Evolutionary conservation across 2,329 filamentous ascomycete species (phyloP).

Genomic region (Botryosphaeria dothidea): DNA sequence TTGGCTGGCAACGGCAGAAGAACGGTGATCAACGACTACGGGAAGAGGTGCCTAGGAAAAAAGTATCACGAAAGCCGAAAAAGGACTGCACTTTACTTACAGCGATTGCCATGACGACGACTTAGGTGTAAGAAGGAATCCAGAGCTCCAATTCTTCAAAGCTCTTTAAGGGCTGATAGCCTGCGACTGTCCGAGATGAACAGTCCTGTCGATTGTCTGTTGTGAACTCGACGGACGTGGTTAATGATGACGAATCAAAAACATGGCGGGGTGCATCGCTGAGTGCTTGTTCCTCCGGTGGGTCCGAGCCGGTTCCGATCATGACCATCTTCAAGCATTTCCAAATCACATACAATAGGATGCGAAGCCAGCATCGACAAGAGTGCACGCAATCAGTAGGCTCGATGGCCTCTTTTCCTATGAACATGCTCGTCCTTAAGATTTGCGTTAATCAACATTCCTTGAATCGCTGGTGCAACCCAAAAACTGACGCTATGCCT

Average conservation of each 20-base stretch:
- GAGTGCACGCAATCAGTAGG: too few species aligned
- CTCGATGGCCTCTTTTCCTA: too few species aligned
- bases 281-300: background rate
- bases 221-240: background rate
- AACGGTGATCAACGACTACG: too few species aligned
- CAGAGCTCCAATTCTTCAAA: background rate
- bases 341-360: background rate
- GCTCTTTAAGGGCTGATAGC: background rate
- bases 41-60: too few species aligned
- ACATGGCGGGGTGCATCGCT: background rate
- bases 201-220: background rate
- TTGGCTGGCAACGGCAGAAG: too few species aligned
- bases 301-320: background rate
- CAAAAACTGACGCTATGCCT: background rate
- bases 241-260: background rate
- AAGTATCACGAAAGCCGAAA: background rate
- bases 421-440: too few species aligned
- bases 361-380: background rate
- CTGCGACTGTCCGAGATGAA: too few species aligned
- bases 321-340: background rate
- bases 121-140: too few species aligned
- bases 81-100: background rate
- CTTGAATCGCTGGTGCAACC: too few species aligned
- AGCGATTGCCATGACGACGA: slow-evolving; percentile 10
- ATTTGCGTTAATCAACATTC: too few species aligned